Evolutionary conservation across 2,329 filamentous ascomycete genomes (phyloP).

Genomic region (Calonectria pseudoreteaudii): DNA sequence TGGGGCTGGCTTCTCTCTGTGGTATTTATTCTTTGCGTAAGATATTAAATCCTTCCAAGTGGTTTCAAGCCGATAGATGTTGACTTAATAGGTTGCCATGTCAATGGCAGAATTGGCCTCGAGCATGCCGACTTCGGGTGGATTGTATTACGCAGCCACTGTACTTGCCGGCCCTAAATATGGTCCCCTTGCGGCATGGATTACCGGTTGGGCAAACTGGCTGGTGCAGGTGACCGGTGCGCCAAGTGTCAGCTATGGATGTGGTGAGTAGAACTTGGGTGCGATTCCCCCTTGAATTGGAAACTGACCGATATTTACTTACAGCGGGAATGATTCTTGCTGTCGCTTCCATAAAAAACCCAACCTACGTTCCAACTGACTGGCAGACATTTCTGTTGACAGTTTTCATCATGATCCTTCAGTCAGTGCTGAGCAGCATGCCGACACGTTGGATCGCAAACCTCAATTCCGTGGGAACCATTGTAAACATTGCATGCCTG

Average conservation of each 20-base stretch:
- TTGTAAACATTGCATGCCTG: slow-evolving; percentile 22
- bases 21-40: slow-evolving; percentile 27
- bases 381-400: slow-evolving; percentile 27
- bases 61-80: too few relatives aligned
- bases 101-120: slow-evolving; percentile 28
- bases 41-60: neutral
- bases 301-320: neutral
- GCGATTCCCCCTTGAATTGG: neutral
- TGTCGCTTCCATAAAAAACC: slow-evolving; percentile 23
- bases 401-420: slow-evolving; percentile 22
- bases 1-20: slow-evolving; percentile 27
- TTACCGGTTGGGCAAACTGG: slow-evolving; percentile 28
- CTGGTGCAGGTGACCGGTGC: slow-evolving; percentile 25
- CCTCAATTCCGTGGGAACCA: slow-evolving; percentile 22
- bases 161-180: slow-evolving; percentile 26
- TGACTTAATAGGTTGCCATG: slow-evolving; percentile 22
- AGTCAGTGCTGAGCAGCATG: slow-evolving; percentile 23
- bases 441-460: slow-evolving; percentile 26
- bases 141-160: slow-evolving; percentile 24
- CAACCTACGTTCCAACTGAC: slow-evolving; percentile 20
- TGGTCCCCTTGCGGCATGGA: slow-evolving; percentile 23
- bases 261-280: slow-evolving; percentile 3
- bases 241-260: slow-evolving; percentile 25
- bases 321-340: slow-evolving; percentile 26
- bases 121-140: slow-evolving; percentile 25